A percentile compares a stretch with the other conserved stretches of the same genome.
phyloP scores from a whole-genome alignment of 176 grass and related monocot genomes.

The Carex cristatella region DNA sequence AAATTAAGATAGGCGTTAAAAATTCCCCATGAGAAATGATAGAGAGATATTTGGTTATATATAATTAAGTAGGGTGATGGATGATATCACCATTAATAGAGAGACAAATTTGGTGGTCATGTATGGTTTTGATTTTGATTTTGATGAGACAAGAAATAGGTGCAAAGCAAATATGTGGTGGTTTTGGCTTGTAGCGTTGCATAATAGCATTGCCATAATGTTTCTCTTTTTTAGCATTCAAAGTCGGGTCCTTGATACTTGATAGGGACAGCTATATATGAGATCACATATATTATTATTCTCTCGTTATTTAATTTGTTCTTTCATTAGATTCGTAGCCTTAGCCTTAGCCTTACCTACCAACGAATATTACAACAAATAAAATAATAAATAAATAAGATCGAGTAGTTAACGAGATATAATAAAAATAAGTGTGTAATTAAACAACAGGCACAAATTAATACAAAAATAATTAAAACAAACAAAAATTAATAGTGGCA shows the following conservation, averaged over 20 bases:
- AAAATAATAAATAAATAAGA: not conserved
- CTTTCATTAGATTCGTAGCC: not conserved
- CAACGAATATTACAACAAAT: not conserved
- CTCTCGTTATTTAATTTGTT: not conserved
- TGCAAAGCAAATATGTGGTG: not conserved
- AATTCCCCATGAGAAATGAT: no score
- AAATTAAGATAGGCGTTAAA: no score
- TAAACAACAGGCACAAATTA: not conserved
- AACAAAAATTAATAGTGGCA: not conserved
- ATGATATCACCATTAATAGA: not conserved
- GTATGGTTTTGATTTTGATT: not conserved
- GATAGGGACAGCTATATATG: not conserved
- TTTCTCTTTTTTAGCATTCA: not conserved
- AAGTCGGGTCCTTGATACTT: not conserved
- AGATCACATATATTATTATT: not conserved
- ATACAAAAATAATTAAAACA: not conserved
- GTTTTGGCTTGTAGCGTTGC: not conserved
- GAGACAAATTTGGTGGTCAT: not conserved
- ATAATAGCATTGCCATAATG: not conserved
- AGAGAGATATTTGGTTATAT: no score
- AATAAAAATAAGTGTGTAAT: not conserved
- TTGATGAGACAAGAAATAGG: not conserved
- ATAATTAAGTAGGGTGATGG: no score
- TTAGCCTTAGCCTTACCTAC: conserved; percentile 11
- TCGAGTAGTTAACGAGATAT: not conserved